Evolutionary conservation across 2,329 filamentous ascomycete species (phyloP).

Genomic region (Stagonosporopsis chrysanthemi): DNA sequence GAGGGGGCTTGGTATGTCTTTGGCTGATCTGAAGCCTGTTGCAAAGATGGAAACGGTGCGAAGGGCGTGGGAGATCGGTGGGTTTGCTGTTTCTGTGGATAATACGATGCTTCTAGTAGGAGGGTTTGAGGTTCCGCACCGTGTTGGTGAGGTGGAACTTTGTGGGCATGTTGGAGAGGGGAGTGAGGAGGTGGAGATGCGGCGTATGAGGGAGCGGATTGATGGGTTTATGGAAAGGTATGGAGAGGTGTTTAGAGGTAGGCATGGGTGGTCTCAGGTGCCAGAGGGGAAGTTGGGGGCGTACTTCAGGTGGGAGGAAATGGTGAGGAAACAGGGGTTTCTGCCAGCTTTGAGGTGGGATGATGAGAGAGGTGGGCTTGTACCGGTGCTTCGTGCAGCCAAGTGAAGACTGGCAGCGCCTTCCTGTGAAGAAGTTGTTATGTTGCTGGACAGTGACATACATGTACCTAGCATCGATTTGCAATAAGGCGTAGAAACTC

Average conservation of each 20-base stretch:
- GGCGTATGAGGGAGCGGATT: neutral
- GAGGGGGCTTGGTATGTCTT: neutral
- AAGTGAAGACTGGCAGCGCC: neutral
- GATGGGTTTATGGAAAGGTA: neutral
- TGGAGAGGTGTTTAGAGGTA: neutral
- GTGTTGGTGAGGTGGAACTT: neutral
- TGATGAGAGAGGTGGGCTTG: too few relatives aligned
- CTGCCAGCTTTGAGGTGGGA: too few relatives aligned
- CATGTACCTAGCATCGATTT: neutral
- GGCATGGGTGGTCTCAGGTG: neutral
- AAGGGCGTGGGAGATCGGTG: neutral
- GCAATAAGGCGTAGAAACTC: neutral
- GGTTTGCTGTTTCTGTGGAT: neutral
- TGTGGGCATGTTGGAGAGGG: neutral
- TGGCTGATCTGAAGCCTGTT: neutral
- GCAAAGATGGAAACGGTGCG: neutral
- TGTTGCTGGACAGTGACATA: neutral
- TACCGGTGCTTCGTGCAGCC: neutral
- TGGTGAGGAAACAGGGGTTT: neutral
- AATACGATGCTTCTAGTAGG: neutral
- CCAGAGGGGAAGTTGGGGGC: constrained; percentile 6
- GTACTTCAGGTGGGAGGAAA: neutral
- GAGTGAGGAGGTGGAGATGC: neutral
- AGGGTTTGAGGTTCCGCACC: neutral
- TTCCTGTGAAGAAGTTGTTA: neutral